Evolutionary conservation across 305 asterid genomes (phyloP).

Genomic region (Rubia balearica): DNA sequence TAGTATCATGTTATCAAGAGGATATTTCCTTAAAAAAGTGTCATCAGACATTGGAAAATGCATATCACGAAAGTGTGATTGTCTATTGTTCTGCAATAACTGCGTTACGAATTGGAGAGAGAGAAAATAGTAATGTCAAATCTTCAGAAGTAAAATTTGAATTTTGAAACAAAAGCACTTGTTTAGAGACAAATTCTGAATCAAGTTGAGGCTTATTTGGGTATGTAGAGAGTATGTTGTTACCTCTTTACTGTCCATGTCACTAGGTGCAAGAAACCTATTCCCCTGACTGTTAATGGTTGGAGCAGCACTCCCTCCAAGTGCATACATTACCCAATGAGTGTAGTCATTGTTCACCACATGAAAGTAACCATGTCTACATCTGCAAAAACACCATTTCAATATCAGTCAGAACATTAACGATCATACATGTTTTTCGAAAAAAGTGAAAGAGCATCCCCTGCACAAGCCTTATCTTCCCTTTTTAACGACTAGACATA

Average conservation of each 20-base stretch:
- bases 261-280: constrained; percentile 69
- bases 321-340: constrained; percentile 92
- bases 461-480: too few relatives aligned
- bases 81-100: too few relatives aligned
- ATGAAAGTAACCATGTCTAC: constrained; percentile 90
- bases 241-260: constrained; percentile 57
- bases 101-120: too few relatives aligned
- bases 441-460: background rate
- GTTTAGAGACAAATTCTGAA: background rate
- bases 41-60: too few relatives aligned
- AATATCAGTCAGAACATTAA: background rate
- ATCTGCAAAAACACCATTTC: constrained; percentile 30
- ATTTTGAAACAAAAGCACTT: too few relatives aligned
- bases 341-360: constrained; percentile 95
- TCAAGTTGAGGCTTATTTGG: too few relatives aligned
- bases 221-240: background rate
- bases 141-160: too few relatives aligned
- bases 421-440: background rate
- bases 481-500: too few relatives aligned
- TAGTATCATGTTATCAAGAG: background rate
- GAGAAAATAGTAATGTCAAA: too few relatives aligned
- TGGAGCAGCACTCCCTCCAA: constrained; percentile 88
- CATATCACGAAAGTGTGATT: too few relatives aligned
- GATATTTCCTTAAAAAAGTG: background rate
- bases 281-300: constrained; percentile 93